These are phyloP conservation scores for Nitzschia putrida DNA, from an alignment of 108 stramenopile species.

Conservation along the genomic window DNA sequence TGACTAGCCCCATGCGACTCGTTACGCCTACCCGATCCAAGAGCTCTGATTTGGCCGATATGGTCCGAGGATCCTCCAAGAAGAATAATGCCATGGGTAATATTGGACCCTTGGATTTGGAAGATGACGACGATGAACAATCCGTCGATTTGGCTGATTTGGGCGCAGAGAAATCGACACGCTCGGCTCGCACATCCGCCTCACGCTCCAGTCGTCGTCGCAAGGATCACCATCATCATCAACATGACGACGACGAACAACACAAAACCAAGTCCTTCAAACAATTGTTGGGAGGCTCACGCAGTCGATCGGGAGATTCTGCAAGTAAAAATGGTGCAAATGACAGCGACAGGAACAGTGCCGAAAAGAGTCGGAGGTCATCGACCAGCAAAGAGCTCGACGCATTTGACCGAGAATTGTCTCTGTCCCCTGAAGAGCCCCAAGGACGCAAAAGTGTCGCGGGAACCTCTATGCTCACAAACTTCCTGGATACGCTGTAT, in stretches of 20 bases:
- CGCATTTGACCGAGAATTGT: neutral
- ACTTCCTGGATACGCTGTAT: constrained; percentile 5
- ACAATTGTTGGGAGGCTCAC: constrained; percentile 7
- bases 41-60: neutral
- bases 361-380: neutral
- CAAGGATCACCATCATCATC: neutral
- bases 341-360: neutral
- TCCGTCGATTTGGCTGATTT: neutral
- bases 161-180: too few relatives aligned
- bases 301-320: neutral
- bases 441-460: neutral
- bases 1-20: constrained; percentile 1
- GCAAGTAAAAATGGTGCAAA: neutral
- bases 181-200: too few relatives aligned
- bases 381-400: neutral
- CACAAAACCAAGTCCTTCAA: constrained; percentile 16
- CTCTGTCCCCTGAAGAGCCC: constrained; percentile 1
- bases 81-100: too few relatives aligned
- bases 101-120: neutral
- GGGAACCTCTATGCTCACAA: constrained; percentile 8
- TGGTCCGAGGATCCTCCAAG: neutral
- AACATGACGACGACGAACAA: neutral
- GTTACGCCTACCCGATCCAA: neutral
- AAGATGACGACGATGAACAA: neutral
- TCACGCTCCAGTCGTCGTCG: too few relatives aligned